Evolutionary conservation across 495 filamentous ascomycete genomes (phyloP).

Genomic region (Lichenothelia convexa): DNA sequence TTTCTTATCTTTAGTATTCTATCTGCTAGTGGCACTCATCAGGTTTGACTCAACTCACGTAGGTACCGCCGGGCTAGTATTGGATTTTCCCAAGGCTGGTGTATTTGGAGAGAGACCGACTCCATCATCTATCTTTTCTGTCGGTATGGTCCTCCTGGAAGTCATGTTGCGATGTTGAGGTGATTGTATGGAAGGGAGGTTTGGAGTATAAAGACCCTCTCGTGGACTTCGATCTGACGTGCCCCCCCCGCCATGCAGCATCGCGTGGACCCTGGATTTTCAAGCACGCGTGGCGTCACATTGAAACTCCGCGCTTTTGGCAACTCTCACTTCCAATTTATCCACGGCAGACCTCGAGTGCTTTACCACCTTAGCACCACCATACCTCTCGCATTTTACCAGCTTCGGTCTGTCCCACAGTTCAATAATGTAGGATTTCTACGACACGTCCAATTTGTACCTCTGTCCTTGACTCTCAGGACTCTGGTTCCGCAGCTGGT

Average conservation of each 20-base stretch:
- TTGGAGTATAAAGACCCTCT: not conserved
- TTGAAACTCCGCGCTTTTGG: no score
- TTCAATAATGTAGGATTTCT: not conserved
- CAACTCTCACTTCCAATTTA: no score
- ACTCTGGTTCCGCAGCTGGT: no score
- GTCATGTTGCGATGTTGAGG: conserved; percentile 3
- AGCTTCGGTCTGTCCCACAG: not conserved
- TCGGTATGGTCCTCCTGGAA: not conserved
- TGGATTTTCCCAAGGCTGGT: conserved; percentile 11
- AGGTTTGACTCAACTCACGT: conserved; percentile 12
- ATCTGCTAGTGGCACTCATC: not conserved
- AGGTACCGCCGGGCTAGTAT: conserved; percentile 22
- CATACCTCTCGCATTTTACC: no score
- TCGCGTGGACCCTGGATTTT: no score
- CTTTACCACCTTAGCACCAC: no score
- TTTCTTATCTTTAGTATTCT: conserved; percentile 20
- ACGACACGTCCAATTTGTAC: not conserved
- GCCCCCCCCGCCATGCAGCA: no score
- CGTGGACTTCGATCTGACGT: not conserved
- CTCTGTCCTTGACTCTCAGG: no score
- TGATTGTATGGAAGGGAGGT: not conserved
- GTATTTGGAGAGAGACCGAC: conserved; percentile 14
- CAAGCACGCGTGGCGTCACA: no score
- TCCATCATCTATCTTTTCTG: conserved; percentile 8
- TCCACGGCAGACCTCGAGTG: no score